phyloP scores from a whole-genome alignment of 139 green algal species.

The Chlamydomonas sp. region DNA sequence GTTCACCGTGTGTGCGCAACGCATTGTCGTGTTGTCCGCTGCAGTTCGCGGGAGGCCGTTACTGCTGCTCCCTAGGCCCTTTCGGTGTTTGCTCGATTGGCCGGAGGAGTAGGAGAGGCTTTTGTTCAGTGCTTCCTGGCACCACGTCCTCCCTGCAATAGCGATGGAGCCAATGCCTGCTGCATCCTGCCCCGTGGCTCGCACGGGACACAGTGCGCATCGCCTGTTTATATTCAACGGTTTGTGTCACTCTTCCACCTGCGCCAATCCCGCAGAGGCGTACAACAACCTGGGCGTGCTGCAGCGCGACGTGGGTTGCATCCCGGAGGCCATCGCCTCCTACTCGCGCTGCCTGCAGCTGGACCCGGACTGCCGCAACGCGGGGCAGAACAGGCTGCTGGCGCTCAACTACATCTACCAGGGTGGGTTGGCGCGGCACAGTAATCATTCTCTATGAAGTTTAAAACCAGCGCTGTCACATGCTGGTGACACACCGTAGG shows the following conservation, averaged over 20 bases:
- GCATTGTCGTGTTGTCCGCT: not conserved
- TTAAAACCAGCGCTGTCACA: too few species aligned
- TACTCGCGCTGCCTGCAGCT: conserved; percentile 84
- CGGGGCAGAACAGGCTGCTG: conserved; percentile 81
- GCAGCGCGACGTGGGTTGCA: conserved; percentile 67
- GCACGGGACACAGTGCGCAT: not conserved
- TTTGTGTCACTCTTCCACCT: not conserved
- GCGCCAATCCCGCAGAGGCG: conserved; percentile 71
- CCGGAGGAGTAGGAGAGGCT: too few species aligned
- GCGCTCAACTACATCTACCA: conserved; percentile 91
- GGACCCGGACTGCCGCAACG: conserved; percentile 73
- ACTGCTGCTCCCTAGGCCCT: too few species aligned
- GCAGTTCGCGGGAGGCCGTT: too few species aligned
- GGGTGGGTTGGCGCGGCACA: conserved; percentile 9
- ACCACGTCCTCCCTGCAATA: too few species aligned
- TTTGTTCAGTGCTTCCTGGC: too few species aligned
- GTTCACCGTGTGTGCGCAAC: too few species aligned
- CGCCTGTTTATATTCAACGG: not conserved
- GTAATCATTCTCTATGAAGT: too few species aligned
- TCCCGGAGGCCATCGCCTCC: conserved; percentile 70
- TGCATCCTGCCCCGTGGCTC: not conserved
- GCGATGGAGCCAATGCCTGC: too few species aligned
- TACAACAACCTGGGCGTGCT: conserved; percentile 97
- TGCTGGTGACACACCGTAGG: too few species aligned
- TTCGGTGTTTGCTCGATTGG: too few species aligned